Base-by-base conservation (phyloP, 768 basidiomycete species). In the Pulveroboletus sp. region DNA sequence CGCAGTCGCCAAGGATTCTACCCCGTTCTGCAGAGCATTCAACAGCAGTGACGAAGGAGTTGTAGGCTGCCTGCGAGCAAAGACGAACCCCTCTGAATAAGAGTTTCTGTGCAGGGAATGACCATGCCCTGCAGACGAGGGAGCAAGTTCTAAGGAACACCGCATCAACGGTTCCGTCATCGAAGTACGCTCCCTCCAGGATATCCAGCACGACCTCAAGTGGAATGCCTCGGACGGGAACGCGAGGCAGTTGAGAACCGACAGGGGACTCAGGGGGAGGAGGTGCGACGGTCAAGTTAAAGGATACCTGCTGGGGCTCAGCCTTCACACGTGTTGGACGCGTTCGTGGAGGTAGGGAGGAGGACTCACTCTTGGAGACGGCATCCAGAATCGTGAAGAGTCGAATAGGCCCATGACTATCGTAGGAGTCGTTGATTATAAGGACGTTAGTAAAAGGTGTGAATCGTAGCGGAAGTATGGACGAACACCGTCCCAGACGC, bases 71-170 rank as follows among this genome's bases (percentile, higher is more conserved):
- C 56, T 79, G 76, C 31, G 78, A 79, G 43, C 73, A 70, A 38
- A 89, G 75, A 26, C 69, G 70, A 47, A 86, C 78, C 39, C 72
- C 68, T 47, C 73, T 72, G 66, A 87, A 89, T 40, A 88, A 71
- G 16, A 85, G 74, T 49, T 75, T 79, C 65, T 89, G 86, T 0
- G 82, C 76, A 24, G 76, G 70, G n/a, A 67, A 56, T 1, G 83
- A 79, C 86, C 87, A 89, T 22, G 76, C 72, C 63, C 71, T 75
- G 74, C 78, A 86, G 20, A 89, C 83, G 41, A 88, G 76, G 3
- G 84, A 70, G 58, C 79, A 84, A 40, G 74, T 64, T 43, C 62
- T 65, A 41, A 88, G 72, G 17, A 85, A 70, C 12, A 64, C 56
- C 34, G 66, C 61, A 56, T 76, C 68, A 5, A 68, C 62, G 26